Base-by-base conservation (phyloP, 495 filamentous ascomycete genomes). In the Penicillium odoratum region DNA sequence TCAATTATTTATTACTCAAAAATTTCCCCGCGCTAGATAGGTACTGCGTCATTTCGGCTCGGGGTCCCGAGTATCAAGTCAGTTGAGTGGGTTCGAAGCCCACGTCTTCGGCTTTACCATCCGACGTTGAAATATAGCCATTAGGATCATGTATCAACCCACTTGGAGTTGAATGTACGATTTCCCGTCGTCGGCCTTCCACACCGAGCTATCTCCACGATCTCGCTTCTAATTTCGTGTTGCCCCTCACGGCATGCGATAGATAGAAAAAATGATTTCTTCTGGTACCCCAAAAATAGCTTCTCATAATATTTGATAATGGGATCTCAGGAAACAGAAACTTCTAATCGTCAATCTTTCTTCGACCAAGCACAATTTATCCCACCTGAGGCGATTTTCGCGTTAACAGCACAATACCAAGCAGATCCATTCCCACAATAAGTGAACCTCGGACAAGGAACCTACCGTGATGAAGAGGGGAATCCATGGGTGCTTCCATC, bases 401-500 rank as follows among this genome's bases (percentile, higher is more conserved):
- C 62, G 0, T 52, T 73, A 7, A 74, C 71, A 10, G 68, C 65
- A 8, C 52, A 65, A 51, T 77, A 75, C 36, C 18, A 59, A 0
- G 58, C 64, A n/a, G 71, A 75, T 54, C n/a, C 47, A 8, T 59
- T 30, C 45, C 64, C 67, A 1, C 47, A 63, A 8, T 75, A 75
- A 42, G 74, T 74, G 16, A 74, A 73, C 30, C 53, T 78, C 3
- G 71, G 74, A 15, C 68, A 70, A 30, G 69, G 73, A 8, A 66
- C 72, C 7, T 80, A 78, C 48, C 70, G 72, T 3, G 74, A 78
- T 33, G 64, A 68, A 25, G 49, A 73, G 47, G 75, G 67, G 1
- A 63, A 73, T 13, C 75, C 77, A 9, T 80, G 76, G 77, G 56
- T 77, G 9, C 63, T 78, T 3, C 68, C 74, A 0, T 66, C 72